These are phyloP conservation scores for Dioszegia hungarica DNA, from an alignment of 768 basidiomycete genomes.

Conservation along the genomic window DNA sequence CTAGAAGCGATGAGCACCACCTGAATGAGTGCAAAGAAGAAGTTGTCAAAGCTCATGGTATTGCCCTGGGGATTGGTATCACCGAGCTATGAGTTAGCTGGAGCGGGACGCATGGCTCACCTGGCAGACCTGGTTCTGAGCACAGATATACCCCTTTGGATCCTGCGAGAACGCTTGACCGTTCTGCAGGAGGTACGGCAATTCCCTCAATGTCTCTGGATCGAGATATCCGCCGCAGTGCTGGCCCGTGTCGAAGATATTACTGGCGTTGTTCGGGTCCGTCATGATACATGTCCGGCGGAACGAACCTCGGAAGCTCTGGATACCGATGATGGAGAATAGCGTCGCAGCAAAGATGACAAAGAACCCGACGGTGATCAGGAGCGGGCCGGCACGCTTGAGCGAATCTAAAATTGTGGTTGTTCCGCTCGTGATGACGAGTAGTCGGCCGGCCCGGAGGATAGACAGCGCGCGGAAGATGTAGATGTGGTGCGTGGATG, in stretches of 20 bases:
- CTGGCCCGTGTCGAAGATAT: conserved; percentile 52
- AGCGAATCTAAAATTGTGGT: conserved; percentile 90
- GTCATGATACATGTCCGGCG: conserved; percentile 51
- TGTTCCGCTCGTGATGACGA: conserved; percentile 86
- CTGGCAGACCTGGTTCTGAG: conserved; percentile 74
- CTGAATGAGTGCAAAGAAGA: conserved; percentile 74
- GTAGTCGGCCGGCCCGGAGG: conserved; percentile 70
- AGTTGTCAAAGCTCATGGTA: conserved; percentile 80
- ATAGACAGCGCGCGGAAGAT: conserved; percentile 85
- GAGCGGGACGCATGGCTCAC: conserved; percentile 50
- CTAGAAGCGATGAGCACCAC: conserved; percentile 77
- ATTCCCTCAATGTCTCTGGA: conserved; percentile 53
- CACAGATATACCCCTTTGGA: conserved; percentile 83
- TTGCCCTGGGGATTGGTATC: conserved; percentile 60
- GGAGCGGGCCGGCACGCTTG: conserved; percentile 82
- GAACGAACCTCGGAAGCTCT: conserved; percentile 83
- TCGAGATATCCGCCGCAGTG: conserved; percentile 80
- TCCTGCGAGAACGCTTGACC: conserved; percentile 50
- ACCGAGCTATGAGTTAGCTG: conserved; percentile 18
- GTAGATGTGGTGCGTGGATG: conserved; percentile 64
- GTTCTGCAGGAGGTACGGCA: conserved; percentile 52
- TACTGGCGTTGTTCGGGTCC: conserved; percentile 45
- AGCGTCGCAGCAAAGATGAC: conserved; percentile 81
- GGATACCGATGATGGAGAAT: conserved; percentile 91
- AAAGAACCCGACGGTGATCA: conserved; percentile 84